phyloP scores from a whole-genome alignment of 441 rosid species.

The Populus hybrid region DNA sequence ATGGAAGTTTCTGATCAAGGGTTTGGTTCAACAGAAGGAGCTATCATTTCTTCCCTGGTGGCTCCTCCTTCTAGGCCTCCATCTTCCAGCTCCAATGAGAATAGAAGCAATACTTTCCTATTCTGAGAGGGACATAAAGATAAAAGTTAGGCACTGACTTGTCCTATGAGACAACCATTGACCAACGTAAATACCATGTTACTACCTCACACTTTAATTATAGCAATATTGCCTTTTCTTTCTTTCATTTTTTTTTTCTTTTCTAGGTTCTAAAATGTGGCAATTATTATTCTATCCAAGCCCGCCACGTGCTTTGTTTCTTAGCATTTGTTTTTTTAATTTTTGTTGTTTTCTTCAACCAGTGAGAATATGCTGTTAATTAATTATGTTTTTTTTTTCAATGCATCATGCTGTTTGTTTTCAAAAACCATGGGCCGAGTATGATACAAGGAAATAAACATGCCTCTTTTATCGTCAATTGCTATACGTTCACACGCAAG shows the following conservation, averaged over 20 bases:
- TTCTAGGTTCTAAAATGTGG: background rate
- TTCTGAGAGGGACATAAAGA: constrained; percentile 37
- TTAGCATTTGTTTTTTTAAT: background rate
- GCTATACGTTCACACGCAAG: background rate
- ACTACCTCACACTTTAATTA: background rate
- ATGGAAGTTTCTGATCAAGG: constrained; percentile 18
- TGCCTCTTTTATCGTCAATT: background rate
- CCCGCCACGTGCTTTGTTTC: background rate
- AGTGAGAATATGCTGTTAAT: background rate
- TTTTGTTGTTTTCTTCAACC: background rate
- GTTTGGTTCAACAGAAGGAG: background rate
- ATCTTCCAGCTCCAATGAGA: constrained; percentile 27
- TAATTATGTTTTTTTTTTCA: background rate
- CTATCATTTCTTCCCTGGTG: constrained; percentile 2
- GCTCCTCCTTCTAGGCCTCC: constrained; percentile 6
- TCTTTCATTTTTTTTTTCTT: background rate
- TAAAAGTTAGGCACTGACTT: constrained; percentile 50
- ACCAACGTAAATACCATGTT: constrained; percentile 24
- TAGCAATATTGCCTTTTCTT: background rate
- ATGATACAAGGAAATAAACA: background rate
- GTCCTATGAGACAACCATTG: constrained; percentile 31
- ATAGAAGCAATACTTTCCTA: constrained; percentile 28
- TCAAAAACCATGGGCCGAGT: background rate
- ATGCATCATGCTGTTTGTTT: background rate
- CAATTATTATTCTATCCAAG: background rate